Evolutionary conservation across 768 basidiomycete genomes (phyloP), one percentile per base, ranked within the genome.

Genomic region (Hysterangium stoloniferum): DNA sequence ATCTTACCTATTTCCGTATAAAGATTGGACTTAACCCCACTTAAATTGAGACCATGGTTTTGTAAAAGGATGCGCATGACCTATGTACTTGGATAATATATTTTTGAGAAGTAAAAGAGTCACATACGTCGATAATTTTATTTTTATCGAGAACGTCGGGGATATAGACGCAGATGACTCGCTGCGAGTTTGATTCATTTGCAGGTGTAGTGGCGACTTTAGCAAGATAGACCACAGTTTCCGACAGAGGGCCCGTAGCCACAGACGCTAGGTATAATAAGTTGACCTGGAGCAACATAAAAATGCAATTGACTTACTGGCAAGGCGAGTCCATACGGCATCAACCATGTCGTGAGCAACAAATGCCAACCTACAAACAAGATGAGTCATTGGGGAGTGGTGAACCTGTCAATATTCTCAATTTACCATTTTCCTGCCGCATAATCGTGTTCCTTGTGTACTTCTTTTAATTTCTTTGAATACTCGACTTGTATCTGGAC

Each of bases 71-170:
- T 68, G 59, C 72, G 79, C 82, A 87, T 84, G 27, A 85, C 78
- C 84, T 83, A 45, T 4, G 48, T 31, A 44, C 44, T 5, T 1
- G 51, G 15, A 59, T 43, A 3, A 33, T 40, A 13, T 33, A 27
- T 34, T 17, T 17, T 33, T 4, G 33, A 6, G 33, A 33, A 44
- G 27, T 24, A 19, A 31, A 24, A 15, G 38, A 34, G 25, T 20
- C 29, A 52, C 64, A 37, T 54, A 80, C 84, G 61, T 77, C 71
- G 6, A 70, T 75, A 3, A 82, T 79, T 34, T 67, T 68, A 28
- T 66, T 68, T 60, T 81, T 80, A 62, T 87, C 76, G 60, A 80
- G 85, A 12, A 85, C 77, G 60, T 88, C 68, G 3, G 85, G 83
- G 17, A 87, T 60, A 57, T 86, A 87, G 13, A 88, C 56, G 57